Conservation (phyloP, 108 stramenopile genomes). For the Nannochloropsis oceanica region DNA sequence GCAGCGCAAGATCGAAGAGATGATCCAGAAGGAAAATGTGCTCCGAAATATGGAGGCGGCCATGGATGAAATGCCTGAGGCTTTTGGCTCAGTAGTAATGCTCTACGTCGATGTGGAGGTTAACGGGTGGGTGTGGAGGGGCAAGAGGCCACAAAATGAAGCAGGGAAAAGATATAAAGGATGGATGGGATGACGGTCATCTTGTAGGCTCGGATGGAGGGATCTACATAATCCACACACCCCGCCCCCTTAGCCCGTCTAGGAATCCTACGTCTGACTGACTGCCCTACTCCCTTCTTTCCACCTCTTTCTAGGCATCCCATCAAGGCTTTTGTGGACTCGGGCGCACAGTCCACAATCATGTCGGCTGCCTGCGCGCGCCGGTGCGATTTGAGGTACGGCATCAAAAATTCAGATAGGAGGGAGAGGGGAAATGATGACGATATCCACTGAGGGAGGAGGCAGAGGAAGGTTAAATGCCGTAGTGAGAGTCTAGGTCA, state of each 20-base stretch:
- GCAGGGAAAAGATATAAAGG: background rate
- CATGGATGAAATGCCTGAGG: conserved; percentile 85
- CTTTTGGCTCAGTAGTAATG: conserved; percentile 80
- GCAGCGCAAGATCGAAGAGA: conserved; percentile 23
- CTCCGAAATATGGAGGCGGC: conserved; percentile 37
- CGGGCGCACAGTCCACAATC: conserved; percentile 81
- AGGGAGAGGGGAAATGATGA: conserved; percentile 41
- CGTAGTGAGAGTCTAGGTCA: background rate
- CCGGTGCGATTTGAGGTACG: conserved; percentile 53
- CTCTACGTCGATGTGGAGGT: conserved; percentile 77
- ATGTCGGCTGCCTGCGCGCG: conserved; percentile 61
- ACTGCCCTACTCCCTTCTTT: background rate
- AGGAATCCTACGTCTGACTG: background rate
- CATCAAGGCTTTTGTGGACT: conserved; percentile 83
- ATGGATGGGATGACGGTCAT: background rate
- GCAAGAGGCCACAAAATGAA: no score
- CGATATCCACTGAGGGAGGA: conserved; percentile 53
- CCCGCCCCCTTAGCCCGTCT: background rate
- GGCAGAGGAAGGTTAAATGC: background rate
- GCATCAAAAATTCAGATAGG: conserved; percentile 57
- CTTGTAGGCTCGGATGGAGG: background rate
- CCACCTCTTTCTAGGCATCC: conserved; percentile 23
- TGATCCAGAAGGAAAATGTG: conserved; percentile 24
- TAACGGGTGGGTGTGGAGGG: conserved; percentile 25
- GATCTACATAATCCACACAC: no score